Percentiles rank a stretch among this genome's conserved stretches.
phyloP scores from a whole-genome alignment of 2,329 filamentous ascomycete species.

The Verticillium dahliae region DNA sequence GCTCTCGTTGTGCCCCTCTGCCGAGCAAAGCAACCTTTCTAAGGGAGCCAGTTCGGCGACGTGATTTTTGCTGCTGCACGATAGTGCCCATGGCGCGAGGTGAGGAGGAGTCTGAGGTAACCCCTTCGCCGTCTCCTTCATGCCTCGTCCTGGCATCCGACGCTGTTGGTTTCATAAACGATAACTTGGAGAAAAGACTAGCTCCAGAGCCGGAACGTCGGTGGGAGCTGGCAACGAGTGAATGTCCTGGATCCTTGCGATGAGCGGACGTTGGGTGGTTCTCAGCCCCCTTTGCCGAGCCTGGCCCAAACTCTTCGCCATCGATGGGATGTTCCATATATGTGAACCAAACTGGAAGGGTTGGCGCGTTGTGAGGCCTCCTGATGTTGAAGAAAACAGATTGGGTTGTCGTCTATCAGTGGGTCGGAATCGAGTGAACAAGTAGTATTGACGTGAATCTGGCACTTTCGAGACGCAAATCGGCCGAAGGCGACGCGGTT shows the following conservation, averaged over 20 bases:
- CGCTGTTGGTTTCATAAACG: slow-evolving; percentile 51
- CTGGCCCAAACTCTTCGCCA: neutral
- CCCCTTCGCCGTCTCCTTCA: slow-evolving; percentile 23
- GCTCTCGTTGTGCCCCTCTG: slow-evolving; percentile 59
- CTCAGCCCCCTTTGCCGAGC: neutral
- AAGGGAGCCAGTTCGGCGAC: slow-evolving; percentile 76
- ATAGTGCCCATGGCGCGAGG: slow-evolving; percentile 20
- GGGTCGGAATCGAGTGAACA: neutral
- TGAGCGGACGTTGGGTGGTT: neutral
- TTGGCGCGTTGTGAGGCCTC: too few relatives aligned
- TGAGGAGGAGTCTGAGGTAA: slow-evolving; percentile 11
- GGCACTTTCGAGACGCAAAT: too few relatives aligned
- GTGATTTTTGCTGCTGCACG: slow-evolving; percentile 40
- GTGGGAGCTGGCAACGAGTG: slow-evolving; percentile 5
- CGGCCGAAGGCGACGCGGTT: too few relatives aligned
- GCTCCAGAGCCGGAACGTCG: slow-evolving; percentile 41
- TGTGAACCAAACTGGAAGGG: too few relatives aligned
- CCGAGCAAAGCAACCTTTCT: slow-evolving; percentile 81
- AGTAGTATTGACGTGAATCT: too few relatives aligned
- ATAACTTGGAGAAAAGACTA: slow-evolving; percentile 61
- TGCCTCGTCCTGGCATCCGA: slow-evolving; percentile 20
- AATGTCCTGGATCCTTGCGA: neutral
- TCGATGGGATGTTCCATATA: neutral
- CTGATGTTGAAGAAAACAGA: too few relatives aligned
- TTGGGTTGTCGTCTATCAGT: neutral